Percentiles rank a stretch among this genome's conserved stretches.
phyloP scores from a whole-genome alignment of 495 filamentous ascomycete species.

The Podospora appendiculata region DNA sequence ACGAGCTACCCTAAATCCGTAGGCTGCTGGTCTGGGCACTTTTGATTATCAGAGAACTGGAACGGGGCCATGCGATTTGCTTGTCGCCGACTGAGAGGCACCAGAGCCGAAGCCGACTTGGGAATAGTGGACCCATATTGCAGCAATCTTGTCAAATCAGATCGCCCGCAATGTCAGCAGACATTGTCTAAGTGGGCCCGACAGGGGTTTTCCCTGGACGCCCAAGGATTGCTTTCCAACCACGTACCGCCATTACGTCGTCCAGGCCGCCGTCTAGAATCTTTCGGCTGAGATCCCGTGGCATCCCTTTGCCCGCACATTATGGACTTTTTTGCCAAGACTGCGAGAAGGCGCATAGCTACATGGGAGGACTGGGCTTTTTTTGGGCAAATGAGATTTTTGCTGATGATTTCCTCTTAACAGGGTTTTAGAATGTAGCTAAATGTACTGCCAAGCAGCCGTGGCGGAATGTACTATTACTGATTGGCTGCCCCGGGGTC shows the following conservation, averaged over 20 bases:
- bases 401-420: too few species aligned
- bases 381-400: too few species aligned
- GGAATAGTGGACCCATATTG: constrained; percentile 6
- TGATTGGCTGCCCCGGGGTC: too few species aligned
- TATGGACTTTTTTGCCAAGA: too few species aligned
- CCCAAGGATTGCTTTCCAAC: background rate
- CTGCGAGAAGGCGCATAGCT: too few species aligned
- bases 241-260: constrained; percentile 1
- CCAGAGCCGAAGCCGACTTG: background rate
- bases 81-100: background rate
- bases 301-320: background rate
- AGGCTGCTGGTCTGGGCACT: background rate
- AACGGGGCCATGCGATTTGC: background rate
- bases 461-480: too few species aligned
- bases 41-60: too few species aligned
- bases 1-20: background rate
- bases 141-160: constrained; percentile 11
- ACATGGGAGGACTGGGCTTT: too few species aligned
- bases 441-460: too few species aligned
- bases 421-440: too few species aligned
- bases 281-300: background rate
- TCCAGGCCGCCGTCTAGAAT: background rate
- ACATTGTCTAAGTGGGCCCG: constrained; percentile 1
- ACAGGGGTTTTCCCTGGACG: constrained; percentile 3
- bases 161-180: constrained; percentile 22